Base-by-base conservation (phyloP, 805 yeast species). In the Nakazawaea ernobii region DNA sequence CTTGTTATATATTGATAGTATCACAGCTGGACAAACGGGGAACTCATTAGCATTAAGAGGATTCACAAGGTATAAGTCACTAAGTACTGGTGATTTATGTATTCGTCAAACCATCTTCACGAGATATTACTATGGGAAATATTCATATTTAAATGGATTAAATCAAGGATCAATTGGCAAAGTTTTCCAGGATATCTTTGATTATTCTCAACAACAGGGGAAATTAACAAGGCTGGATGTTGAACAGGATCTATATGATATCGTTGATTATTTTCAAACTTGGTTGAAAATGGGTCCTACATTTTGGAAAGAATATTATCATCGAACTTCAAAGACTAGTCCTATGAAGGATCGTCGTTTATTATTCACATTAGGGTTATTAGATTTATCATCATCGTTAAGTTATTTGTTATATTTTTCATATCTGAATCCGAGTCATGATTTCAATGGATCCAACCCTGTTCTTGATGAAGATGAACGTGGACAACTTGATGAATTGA, bases 361-460 rank as follows among this genome's bases (percentile, higher is more conserved):
- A 8, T 9, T 46, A 15, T 35, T 35, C 35, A 35, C 42, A 4
- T 35, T 46, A 11, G 26, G 20, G 6, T 6, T 46, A 13, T 27
- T 42, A 13, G 49, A 47, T 13, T 14, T 42, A 3, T 13, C 39
- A 14, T n/a, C 33, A 2, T 38, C 50, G 10, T 20, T 43, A n/a
- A 43, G 27, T 30, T 39, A 39, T 20, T 32, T 48, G 41, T 24
- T 48, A 10, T 39, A 39, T 27, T 42, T 39, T 13, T 42, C 50
- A 14, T 48, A 35, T 39, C 11, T 44, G 8, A 17, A 35, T 15
- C 50, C 43, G 9, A 15, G 39, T 11, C 36, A 33, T 13, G n/a
- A 9, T 1, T 33, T 48, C 33, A 48, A 48, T 29, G 38, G 29
- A 4, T 13, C n/a, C 10, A 24, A 27, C 26, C 37, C 35, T 6